Evolutionary conservation across 2,329 filamentous ascomycete genomes (phyloP), one percentile per base, ranked within the genome.

Genomic region (Diaporthe vaccinii): DNA sequence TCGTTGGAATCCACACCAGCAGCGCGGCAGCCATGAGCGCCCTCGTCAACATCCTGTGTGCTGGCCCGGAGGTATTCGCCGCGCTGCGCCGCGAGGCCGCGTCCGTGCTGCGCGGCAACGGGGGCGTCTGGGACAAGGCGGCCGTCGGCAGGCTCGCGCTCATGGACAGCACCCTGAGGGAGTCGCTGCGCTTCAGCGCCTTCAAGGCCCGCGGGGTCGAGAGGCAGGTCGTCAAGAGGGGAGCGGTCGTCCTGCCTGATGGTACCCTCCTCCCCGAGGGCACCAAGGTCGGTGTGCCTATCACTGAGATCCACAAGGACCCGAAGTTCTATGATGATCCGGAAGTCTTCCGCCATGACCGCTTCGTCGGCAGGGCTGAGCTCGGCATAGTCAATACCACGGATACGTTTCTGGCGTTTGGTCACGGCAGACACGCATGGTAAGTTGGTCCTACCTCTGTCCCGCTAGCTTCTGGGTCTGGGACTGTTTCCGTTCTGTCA

Each of bases 151-250:
- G 81, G 34, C 82, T 85, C 80, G 76, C 78, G 49, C 83, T 81
- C 59, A 76, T 85, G 20, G 85, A 87, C 78, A 85, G 83, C 20
- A 82, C 82, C 25, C 78, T 87, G 62, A 83, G 83, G 65, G 86
- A 87, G 78, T 84, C 82, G 28, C 81, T 86, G 65, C 83, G 86
- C 0, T 77, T 85, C 44, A 84, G 83, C 76, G 81, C 80, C 12
- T 83, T 87, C 77, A 79, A 84, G 59, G 82, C 83, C 51, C 79
- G 82, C 58, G 82, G 83, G n/a, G 75, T 84, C 65, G 81, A 82
- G 79, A 84, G 84, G 77, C 79, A 80, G 76, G 83, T 84, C 41
- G 78, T 83, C 14, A 80, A 80, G 14, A 80, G 77, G 1, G 79
- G 68, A 14, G 83, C 83, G 25, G 78, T 84, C 58, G 78, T 77